These are phyloP conservation scores for Diaporthe citri DNA, from an alignment of 2,329 filamentous ascomycete genomes.

Conservation along the genomic window DNA sequence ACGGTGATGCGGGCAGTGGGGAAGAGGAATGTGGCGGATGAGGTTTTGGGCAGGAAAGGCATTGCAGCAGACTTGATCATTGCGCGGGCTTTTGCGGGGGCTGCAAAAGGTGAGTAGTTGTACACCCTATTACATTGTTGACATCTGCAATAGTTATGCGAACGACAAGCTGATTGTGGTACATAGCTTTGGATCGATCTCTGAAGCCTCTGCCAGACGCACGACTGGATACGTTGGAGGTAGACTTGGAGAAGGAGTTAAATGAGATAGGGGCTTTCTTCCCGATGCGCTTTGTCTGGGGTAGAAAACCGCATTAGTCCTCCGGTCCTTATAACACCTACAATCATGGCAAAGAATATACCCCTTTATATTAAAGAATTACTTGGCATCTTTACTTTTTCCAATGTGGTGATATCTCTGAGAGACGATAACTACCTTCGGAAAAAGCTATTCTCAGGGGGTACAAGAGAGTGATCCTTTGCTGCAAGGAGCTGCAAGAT, in stretches of 20 bases:
- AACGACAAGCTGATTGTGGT: not conserved
- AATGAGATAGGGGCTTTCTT: conserved; percentile 20
- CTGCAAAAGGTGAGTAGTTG: not conserved
- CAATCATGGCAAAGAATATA: not conserved
- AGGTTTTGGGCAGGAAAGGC: conserved; percentile 16
- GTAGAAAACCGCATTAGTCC: conserved; percentile 39
- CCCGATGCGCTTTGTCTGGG: conserved; percentile 21
- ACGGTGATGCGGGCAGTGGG: conserved; percentile 17
- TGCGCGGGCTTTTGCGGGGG: conserved; percentile 22
- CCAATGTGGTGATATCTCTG: too few species aligned
- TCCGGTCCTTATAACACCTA: not conserved
- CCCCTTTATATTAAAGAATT: too few species aligned
- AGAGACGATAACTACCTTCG: too few species aligned
- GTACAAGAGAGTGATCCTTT: too few species aligned
- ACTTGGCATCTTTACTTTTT: too few species aligned
- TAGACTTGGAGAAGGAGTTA: conserved; percentile 7
- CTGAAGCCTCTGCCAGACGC: not conserved
- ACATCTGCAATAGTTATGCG: not conserved
- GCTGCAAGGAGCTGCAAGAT: too few species aligned
- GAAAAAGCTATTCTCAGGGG: too few species aligned
- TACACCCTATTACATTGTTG: not conserved
- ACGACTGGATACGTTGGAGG: conserved; percentile 6
- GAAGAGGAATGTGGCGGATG: conserved; percentile 30
- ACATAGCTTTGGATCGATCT: conserved; percentile 9
- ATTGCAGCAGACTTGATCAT: conserved; percentile 23